These are phyloP conservation scores for Cordyceps tenuipes DNA, from an alignment of 2,329 filamentous ascomycete genomes.

Conservation along the genomic window DNA sequence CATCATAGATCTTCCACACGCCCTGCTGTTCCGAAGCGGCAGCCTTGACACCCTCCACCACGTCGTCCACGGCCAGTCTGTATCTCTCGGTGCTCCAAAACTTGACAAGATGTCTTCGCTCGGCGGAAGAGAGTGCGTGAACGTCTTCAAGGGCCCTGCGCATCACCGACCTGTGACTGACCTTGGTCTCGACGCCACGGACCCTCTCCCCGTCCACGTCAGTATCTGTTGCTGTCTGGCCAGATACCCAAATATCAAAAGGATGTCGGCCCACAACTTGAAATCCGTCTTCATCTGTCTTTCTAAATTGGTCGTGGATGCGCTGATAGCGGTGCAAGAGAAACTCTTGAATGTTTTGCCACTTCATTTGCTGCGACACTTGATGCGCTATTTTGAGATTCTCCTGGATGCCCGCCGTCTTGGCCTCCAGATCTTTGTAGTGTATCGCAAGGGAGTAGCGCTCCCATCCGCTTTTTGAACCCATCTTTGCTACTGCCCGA, in stretches of 20 bases:
- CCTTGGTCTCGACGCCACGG: not conserved
- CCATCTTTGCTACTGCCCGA: not conserved
- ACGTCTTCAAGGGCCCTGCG: not conserved
- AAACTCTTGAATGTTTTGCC: not conserved
- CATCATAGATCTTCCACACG: slow-evolving; percentile 16
- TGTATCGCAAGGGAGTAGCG: not conserved
- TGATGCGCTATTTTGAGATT: not conserved
- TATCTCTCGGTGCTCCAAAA: slow-evolving; percentile 1
- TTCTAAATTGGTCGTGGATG: not conserved
- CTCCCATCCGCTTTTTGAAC: not conserved
- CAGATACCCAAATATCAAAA: slow-evolving; percentile 7
- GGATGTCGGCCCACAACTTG: slow-evolving; percentile 1
- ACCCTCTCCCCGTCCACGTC: too few species aligned
- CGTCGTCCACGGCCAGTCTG: slow-evolving; percentile 1
- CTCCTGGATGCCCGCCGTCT: not conserved
- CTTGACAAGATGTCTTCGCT: not conserved
- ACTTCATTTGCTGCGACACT: not conserved
- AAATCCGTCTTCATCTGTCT: not conserved
- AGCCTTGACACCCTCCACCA: not conserved
- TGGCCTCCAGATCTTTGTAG: not conserved
- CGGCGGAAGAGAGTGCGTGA: not conserved
- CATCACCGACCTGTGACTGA: not conserved
- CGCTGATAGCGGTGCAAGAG: not conserved
- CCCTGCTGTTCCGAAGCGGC: not conserved
- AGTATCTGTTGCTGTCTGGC: too few species aligned